Percentiles rank a stretch among this genome's conserved stretches.
Conservation (phyloP, 2,329 filamentous ascomycete species). For the Didymella glomerata region DNA sequence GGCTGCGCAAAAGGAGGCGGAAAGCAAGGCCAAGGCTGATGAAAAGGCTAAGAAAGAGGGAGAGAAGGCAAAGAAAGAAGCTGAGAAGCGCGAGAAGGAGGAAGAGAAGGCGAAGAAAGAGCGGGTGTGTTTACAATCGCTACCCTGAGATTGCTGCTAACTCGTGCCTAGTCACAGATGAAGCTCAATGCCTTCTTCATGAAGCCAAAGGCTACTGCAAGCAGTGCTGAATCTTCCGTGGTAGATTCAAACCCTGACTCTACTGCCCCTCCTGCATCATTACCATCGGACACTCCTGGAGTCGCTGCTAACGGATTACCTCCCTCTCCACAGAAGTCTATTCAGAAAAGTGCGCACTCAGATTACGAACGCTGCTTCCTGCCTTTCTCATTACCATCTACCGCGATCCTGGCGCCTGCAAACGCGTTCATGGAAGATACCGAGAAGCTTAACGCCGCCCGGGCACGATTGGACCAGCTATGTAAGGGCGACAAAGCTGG, state of each 20-base stretch:
- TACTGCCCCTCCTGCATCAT: conserved; percentile 38
- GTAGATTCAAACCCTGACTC: conserved; percentile 48
- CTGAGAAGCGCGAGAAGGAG: conserved; percentile 48
- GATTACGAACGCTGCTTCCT: conserved; percentile 72
- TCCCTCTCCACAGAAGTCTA: conserved; percentile 48
- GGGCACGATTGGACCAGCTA: conserved; percentile 40
- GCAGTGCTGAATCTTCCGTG: conserved; percentile 35
- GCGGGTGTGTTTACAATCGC: conserved; percentile 45
- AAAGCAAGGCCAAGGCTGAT: conserved; percentile 50
- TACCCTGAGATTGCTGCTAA: conserved; percentile 33
- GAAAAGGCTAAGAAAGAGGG: conserved; percentile 53
- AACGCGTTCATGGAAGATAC: conserved; percentile 47
- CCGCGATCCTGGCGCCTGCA: conserved; percentile 73
- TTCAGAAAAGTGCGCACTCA: conserved; percentile 45
- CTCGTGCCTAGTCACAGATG: conserved; percentile 48
- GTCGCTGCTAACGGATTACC: conserved; percentile 37
- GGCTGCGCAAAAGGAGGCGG: conserved; percentile 47
- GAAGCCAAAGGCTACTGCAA: conserved; percentile 51
- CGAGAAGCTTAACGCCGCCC: conserved; percentile 38
- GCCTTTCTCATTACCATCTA: conserved; percentile 79
- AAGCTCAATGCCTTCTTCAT: conserved; percentile 57
- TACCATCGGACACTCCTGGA: conserved; percentile 32
- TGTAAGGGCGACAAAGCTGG: conserved; percentile 26
- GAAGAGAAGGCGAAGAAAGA: conserved; percentile 53
- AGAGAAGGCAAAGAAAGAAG: conserved; percentile 52